Conservation (phyloP, 75 land plant species). For the Azolla pinnata region DNA sequence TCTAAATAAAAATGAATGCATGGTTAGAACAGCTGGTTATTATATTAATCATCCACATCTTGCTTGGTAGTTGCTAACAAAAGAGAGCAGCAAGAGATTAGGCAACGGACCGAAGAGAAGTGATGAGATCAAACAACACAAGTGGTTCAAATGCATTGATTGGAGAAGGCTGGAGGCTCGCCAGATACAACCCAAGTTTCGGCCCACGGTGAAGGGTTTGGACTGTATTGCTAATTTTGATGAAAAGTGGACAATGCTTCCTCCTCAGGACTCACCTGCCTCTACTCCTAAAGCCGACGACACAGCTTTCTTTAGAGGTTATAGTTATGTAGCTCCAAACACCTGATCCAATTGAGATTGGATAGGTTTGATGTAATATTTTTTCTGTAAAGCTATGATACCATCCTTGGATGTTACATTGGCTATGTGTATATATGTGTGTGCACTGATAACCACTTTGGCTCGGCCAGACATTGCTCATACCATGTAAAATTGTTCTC, state of each 20-base stretch:
- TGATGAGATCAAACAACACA: constrained; percentile 82
- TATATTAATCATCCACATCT: too few species aligned
- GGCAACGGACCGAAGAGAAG: constrained; percentile 69
- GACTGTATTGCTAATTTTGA: constrained; percentile 91
- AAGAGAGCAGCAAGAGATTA: constrained; percentile 76
- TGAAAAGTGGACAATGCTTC: constrained; percentile 74
- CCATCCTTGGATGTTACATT: too few species aligned
- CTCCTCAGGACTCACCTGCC: constrained; percentile 70
- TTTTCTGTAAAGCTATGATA: too few species aligned
- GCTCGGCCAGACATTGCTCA: too few species aligned
- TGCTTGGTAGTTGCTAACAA: constrained; percentile 65
- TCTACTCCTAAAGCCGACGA: constrained; percentile 55
- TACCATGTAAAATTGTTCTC: too few species aligned
- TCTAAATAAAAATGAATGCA: too few species aligned
- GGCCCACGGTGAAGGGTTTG: constrained; percentile 66
- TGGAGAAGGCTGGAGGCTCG: constrained; percentile 84
- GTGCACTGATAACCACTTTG: too few species aligned
- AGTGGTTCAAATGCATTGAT: constrained; percentile 89
- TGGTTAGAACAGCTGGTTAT: too few species aligned
- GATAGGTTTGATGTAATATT: too few species aligned
- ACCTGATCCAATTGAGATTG: constrained; percentile 25
- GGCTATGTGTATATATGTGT: too few species aligned
- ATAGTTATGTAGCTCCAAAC: constrained; percentile 69
- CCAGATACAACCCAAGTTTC: constrained; percentile 70
- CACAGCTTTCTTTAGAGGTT: constrained; percentile 45